A percentile compares a stretch with the other conserved stretches of the same genome.
Evolutionary conservation across 345 rosid genomes (phyloP).

Genomic region (Dipteronia dyeriana): DNA sequence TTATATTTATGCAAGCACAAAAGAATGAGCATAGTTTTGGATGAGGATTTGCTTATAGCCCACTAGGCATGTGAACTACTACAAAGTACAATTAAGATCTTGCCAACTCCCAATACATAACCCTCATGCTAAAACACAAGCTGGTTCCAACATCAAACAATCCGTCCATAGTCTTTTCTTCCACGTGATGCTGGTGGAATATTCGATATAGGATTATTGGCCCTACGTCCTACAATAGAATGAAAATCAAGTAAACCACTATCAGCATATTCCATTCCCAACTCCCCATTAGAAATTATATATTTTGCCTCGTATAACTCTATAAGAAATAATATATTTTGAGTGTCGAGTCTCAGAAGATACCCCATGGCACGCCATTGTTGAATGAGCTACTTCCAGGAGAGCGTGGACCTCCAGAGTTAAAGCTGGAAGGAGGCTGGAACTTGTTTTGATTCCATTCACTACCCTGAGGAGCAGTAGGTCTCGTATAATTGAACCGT

Average conservation of each 20-base stretch:
- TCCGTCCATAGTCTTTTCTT: constrained; percentile 88
- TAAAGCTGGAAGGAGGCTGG: constrained; percentile 63
- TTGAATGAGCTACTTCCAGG: constrained; percentile 75
- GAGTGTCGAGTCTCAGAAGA: constrained; percentile 24
- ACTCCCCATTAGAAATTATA: background rate
- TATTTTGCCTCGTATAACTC: constrained; percentile 8
- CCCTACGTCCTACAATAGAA: constrained; percentile 72
- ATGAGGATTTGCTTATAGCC: constrained; percentile 48
- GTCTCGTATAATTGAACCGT: constrained; percentile 57
- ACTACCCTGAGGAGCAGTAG: constrained; percentile 45
- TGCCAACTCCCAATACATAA: constrained; percentile 53
- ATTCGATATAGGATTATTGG: constrained; percentile 65
- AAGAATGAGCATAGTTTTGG: constrained; percentile 41
- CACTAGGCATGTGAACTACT: constrained; percentile 65
- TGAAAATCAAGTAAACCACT: constrained; percentile 17
- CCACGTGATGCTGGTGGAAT: constrained; percentile 81
- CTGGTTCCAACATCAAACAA: constrained; percentile 50
- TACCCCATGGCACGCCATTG: constrained; percentile 88
- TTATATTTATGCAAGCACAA: constrained; percentile 54
- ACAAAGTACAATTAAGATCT: constrained; percentile 43
- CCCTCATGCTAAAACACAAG: constrained; percentile 37
- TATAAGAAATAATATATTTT: background rate
- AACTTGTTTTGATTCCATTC: constrained; percentile 73
- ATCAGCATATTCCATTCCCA: constrained; percentile 15
- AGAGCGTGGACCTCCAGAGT: constrained; percentile 70